phyloP scores from a whole-genome alignment of 2,329 filamentous ascomycete genomes.

The Dactylellina leptospora region DNA sequence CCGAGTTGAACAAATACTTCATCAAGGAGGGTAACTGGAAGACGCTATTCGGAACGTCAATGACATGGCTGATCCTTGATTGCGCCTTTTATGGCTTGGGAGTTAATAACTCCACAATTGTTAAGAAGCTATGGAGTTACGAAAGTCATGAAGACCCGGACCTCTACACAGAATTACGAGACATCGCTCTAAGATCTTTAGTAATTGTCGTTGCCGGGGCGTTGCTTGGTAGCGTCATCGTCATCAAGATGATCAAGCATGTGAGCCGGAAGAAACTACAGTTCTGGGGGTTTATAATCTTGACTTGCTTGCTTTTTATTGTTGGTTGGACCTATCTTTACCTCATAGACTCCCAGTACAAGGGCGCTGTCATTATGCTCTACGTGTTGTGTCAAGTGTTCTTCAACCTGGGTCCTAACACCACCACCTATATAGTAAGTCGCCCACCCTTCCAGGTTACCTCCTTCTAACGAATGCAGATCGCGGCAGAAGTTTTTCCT shows the following conservation, averaged over 20 bases:
- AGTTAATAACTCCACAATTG: conserved; percentile 61
- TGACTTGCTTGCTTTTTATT: conserved; percentile 62
- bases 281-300: conserved; percentile 62
- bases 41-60: conserved; percentile 63
- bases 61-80: conserved; percentile 68
- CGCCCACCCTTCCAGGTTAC: not conserved
- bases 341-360: conserved; percentile 57
- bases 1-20: conserved; percentile 65
- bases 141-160: conserved; percentile 13
- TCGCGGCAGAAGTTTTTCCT: conserved; percentile 60
- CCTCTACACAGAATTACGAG: conserved; percentile 15
- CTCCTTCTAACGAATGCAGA: conserved; percentile 10
- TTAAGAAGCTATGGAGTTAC: conserved; percentile 29
- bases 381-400: conserved; percentile 63
- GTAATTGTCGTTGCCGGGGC: conserved; percentile 80
- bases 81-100: conserved; percentile 69
- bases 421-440: conserved; percentile 22
- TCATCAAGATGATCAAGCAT: conserved; percentile 75
- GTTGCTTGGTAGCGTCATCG: conserved; percentile 79
- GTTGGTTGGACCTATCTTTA: conserved; percentile 62
- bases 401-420: conserved; percentile 63
- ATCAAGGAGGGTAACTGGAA: conserved; percentile 64
- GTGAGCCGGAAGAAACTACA: conserved; percentile 80
- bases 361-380: conserved; percentile 60
- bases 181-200: conserved; percentile 65